Conservation (phyloP, 2,329 filamentous ascomycete genomes). For the Colletotrichum filicis region DNA sequence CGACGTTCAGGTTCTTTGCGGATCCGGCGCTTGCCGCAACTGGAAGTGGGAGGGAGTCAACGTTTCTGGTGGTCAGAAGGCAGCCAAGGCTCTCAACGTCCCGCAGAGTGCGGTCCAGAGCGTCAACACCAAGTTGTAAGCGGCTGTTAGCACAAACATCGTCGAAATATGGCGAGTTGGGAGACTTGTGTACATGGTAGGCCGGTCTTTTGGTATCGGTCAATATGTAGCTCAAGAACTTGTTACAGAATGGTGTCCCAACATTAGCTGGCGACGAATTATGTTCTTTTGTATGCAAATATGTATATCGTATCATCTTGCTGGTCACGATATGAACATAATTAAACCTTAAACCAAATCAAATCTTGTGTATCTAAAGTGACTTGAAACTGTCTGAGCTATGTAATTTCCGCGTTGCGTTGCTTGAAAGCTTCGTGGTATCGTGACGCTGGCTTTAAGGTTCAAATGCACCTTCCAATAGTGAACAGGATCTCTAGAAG, state of each 20-base stretch:
- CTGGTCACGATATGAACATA: neutral
- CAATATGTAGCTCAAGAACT: neutral
- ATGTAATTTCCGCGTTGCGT: no score
- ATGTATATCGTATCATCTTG: neutral
- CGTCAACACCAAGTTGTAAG: neutral
- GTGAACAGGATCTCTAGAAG: no score
- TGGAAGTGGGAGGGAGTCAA: conserved; percentile 39
- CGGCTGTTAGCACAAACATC: neutral
- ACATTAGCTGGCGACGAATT: neutral
- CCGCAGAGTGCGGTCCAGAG: neutral
- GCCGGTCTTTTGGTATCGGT: neutral
- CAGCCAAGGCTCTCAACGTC: neutral
- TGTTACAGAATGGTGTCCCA: neutral
- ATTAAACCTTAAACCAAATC: neutral
- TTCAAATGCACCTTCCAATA: no score
- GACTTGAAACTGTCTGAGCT: neutral
- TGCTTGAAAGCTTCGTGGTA: no score
- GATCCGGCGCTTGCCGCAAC: conserved; percentile 57
- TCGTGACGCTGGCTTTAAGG: no score
- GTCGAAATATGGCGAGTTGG: neutral
- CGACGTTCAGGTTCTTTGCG: conserved; percentile 66
- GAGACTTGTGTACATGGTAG: neutral
- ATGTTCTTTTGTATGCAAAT: neutral
- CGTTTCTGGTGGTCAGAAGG: neutral
- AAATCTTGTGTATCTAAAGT: neutral